Conservation (phyloP, 192 early-diverging fungal species). For the Chytriomyces sp. region DNA sequence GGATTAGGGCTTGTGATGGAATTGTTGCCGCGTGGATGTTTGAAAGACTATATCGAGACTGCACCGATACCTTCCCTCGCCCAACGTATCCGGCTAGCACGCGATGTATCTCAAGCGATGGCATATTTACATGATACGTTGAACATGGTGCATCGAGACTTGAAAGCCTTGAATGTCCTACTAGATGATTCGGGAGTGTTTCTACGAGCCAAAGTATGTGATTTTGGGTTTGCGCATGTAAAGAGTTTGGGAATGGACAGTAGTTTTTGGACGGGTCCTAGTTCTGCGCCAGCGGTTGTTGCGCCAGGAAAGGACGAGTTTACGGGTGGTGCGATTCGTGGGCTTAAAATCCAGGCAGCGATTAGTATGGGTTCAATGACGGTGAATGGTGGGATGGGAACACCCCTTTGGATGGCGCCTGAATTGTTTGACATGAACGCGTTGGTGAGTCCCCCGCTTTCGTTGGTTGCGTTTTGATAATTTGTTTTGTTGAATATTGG, state of each 20-base stretch:
- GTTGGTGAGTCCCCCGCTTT: conserved; percentile 8
- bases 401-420: conserved; percentile 33
- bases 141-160: conserved; percentile 35
- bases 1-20: conserved; percentile 33
- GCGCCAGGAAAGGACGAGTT: conserved; percentile 5
- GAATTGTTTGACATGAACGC: conserved; percentile 37
- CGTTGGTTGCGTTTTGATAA: neutral
- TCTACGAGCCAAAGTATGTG: conserved; percentile 32
- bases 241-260: conserved; percentile 35
- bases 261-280: conserved; percentile 27
- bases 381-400: conserved; percentile 34
- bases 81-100: conserved; percentile 25
- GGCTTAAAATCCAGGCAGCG: conserved; percentile 31
- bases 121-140: conserved; percentile 33
- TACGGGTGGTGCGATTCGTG: conserved; percentile 32
- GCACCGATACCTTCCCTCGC: conserved; percentile 17
- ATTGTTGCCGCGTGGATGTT: conserved; percentile 25
- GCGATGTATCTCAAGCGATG: conserved; percentile 32
- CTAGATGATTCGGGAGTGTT: conserved; percentile 32
- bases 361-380: conserved; percentile 36
- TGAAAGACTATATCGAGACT: conserved; percentile 22
- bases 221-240: conserved; percentile 34
- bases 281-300: neutral
- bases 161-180: conserved; percentile 31
- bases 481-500: neutral